Evolutionary conservation across 805 yeast genomes (phyloP).

Genomic region (Metahyphopichia silvanorum): DNA sequence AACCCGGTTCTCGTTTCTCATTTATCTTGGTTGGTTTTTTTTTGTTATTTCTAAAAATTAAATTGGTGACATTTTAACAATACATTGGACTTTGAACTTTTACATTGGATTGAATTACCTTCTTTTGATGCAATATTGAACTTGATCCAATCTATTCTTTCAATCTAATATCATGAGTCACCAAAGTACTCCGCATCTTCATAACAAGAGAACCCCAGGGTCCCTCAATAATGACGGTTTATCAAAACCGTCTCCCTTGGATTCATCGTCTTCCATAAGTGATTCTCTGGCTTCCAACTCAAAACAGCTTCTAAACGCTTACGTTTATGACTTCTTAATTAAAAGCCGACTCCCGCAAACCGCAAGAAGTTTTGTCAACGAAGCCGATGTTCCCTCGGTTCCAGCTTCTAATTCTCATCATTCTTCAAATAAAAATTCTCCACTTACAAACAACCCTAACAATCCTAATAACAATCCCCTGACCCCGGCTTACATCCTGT

Average conservation of each 20-base stretch:
- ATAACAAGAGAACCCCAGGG: constrained; percentile 29
- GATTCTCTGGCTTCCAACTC: constrained; percentile 50
- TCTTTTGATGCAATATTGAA: too few relatives aligned
- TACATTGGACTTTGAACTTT: too few relatives aligned
- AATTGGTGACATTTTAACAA: too few relatives aligned
- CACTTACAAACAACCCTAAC: constrained; percentile 9
- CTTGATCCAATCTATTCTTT: too few relatives aligned
- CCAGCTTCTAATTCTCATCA: constrained; percentile 5
- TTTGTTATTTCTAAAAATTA: too few relatives aligned
- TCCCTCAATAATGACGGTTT: constrained; percentile 7
- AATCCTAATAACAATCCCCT: constrained; percentile 6
- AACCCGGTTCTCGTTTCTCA: too few relatives aligned
- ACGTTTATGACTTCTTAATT: constrained; percentile 79
- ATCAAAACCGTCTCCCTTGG: too few relatives aligned
- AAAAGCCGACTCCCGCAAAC: constrained; percentile 71
- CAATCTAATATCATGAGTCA: constrained; percentile 35
- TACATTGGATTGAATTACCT: too few relatives aligned
- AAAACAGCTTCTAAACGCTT: constrained; percentile 69
- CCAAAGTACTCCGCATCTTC: constrained; percentile 34
- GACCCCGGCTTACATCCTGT: constrained; percentile 21
- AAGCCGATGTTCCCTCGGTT: constrained; percentile 61
- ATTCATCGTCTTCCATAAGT: constrained; percentile 20
- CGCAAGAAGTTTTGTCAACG: constrained; percentile 70
- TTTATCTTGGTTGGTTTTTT: too few relatives aligned
- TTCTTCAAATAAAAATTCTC: constrained; percentile 15